Evolutionary conservation across 2,329 filamentous ascomycete genomes (phyloP), one percentile per base, ranked within the genome.

Genomic region (Zalaria sp.): DNA sequence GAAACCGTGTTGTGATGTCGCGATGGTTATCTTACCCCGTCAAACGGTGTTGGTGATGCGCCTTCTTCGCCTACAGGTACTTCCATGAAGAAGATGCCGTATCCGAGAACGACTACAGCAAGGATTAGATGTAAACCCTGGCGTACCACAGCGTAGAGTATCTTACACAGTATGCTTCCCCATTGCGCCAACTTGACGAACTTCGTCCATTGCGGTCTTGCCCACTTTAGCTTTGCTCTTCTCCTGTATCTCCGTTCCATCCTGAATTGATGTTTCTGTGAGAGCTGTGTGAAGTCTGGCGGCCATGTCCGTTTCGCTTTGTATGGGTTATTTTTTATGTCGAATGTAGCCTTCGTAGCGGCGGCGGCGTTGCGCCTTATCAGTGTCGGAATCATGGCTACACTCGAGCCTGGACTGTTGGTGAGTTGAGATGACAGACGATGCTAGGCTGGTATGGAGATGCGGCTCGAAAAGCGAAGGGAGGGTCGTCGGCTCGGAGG

Each of bases 231-330:
- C 44, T 71, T 69, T 26, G 81, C 61, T 41, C 83, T 72, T 40
- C 83, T 71, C 62, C 85, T 82, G 63, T 81, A 88, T 56, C 81
- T 79, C 58, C 82, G 78, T 66, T 89, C 83, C 51, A 86, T 79
- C 35, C 77, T 72, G 57, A 88, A 81, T 60, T 88, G 79, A 55
- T 87, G 77, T 59, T 82, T 81, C 37, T 69, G 64, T 32, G 76
- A 76, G 45, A 89, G 71, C 55, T 75, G 73, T 47, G 69, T 64
- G 60, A 89, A 83, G 60, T 87, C 78, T 8, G 83, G 83, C 43
- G 83, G 83, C 83, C 83, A 89, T 49, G 75, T 66, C 56, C 81
- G 83, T 61, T 83, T 80, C 38, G 77, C 73, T 53, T 67, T 73
- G 63, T 75, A 79, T 4, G 72, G 72, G 54, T 76, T 78, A 46